These are phyloP conservation scores for Microdochium trichocladiopsis DNA, from an alignment of 2,329 filamentous ascomycete species.

Conservation along the genomic window DNA sequence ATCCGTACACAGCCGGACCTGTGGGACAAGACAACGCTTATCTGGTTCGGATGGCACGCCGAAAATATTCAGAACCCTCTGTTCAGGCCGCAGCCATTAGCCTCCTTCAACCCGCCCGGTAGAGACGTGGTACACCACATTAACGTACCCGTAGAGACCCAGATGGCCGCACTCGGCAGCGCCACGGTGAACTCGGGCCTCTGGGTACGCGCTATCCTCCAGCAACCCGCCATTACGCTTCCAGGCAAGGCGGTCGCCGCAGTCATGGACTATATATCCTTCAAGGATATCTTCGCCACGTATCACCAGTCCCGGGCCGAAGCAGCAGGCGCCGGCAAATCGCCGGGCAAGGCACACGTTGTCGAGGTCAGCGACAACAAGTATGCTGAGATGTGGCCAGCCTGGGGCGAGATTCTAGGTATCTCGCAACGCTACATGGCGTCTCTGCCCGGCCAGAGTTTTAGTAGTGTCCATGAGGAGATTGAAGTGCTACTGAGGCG, in stretches of 20 bases:
- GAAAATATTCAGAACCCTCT: slow-evolving; percentile 1
- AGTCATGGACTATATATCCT: neutral
- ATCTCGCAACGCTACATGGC: neutral
- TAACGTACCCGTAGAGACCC: neutral
- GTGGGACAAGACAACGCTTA: slow-evolving; percentile 10
- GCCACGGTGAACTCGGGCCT: neutral
- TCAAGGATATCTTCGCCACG: neutral
- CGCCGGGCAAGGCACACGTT: neutral
- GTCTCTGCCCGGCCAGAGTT: neutral
- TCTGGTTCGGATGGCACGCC: slow-evolving; percentile 11
- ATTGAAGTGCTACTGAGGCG: neutral
- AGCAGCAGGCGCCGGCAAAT: neutral
- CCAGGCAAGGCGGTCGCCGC: neutral
- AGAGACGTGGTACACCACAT: neutral
- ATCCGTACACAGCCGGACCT: slow-evolving; percentile 4
- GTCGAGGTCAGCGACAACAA: neutral
- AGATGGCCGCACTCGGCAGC: neutral
- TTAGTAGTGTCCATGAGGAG: neutral
- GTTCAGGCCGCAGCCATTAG: neutral
- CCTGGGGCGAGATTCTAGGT: neutral
- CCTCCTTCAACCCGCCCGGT: neutral
- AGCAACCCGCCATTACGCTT: neutral
- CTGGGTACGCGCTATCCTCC: neutral
- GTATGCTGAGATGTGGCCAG: neutral
- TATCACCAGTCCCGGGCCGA: neutral